A percentile compares a stretch with the other conserved stretches of the same genome.
phyloP scores from a whole-genome alignment of 208 protist genomes.

The Trypanosoma platydactyli region DNA sequence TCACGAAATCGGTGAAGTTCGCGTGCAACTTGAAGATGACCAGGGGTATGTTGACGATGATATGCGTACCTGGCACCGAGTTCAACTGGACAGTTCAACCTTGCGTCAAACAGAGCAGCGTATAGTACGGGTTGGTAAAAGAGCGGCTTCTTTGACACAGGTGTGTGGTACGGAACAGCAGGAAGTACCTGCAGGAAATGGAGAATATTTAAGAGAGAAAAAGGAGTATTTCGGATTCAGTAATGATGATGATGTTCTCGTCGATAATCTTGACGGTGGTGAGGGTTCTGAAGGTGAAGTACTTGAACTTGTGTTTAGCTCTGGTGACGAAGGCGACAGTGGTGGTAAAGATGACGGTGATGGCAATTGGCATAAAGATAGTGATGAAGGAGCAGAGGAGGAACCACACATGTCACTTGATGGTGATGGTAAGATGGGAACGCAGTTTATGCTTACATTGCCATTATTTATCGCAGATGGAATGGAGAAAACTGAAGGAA shows the following conservation, averaged over 20 bases:
- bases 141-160: not conserved
- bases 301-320: conserved; percentile 23
- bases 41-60: not conserved
- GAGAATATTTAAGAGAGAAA: not conserved
- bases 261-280: not conserved
- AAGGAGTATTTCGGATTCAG: too few relatives aligned
- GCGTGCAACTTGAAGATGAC: conserved; percentile 3
- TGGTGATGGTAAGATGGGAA: not conserved
- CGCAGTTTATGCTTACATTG: conserved; percentile 17
- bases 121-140: not conserved
- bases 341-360: not conserved
- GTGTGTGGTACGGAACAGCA: not conserved
- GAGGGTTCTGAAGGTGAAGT: conserved; percentile 5
- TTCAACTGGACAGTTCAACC: conserved; percentile 14
- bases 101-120: not conserved
- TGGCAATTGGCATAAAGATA: not conserved
- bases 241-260: not conserved
- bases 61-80: not conserved
- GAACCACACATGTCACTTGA: not conserved
- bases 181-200: not conserved
- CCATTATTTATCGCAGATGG: not conserved
- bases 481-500: not conserved
- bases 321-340: conserved; percentile 1
- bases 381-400: not conserved
- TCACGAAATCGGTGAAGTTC: not conserved